A percentile compares a stretch with the other conserved stretches of the same genome.
phyloP scores from a whole-genome alignment of 176 grass and related monocot species.

The Oryza meyeriana region DNA sequence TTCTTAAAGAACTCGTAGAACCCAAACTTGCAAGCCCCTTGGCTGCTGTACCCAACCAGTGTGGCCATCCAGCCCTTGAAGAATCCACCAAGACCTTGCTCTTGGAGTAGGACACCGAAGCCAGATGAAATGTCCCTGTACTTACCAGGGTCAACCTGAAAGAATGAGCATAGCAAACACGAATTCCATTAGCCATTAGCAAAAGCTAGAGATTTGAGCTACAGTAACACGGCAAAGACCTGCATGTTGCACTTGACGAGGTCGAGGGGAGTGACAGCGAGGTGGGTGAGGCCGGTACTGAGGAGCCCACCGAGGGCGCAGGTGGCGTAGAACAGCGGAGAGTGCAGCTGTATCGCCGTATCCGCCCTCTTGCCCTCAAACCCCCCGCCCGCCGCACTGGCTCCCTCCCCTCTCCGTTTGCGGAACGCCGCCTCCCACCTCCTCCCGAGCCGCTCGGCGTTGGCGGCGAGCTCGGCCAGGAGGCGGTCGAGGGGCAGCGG shows the following conservation, averaged over 20 bases:
- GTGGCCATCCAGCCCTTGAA: constrained; percentile 93
- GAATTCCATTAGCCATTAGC: background rate
- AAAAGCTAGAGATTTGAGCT: background rate
- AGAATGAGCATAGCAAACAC: background rate
- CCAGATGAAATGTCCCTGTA: constrained; percentile 61
- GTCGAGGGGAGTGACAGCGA: constrained; percentile 64
- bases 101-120: constrained; percentile 59
- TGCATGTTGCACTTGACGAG: constrained; percentile 79
- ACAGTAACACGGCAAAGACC: constrained; percentile 27
- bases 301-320: constrained; percentile 58
- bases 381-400: background rate
- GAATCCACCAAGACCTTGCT: constrained; percentile 72
- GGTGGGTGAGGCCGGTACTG: constrained; percentile 63
- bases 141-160: constrained; percentile 79
- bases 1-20: constrained; percentile 96
- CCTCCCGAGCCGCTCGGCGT: constrained; percentile 41
- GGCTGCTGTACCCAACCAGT: constrained; percentile 75
- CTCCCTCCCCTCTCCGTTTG: background rate
- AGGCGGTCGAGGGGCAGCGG: constrained; percentile 43
- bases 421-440: constrained; percentile 37
- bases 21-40: constrained; percentile 88
- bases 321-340: constrained; percentile 69
- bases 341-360: constrained; percentile 48
- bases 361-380: background rate
- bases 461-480: constrained; percentile 37